These are phyloP conservation scores for Paecilomyces dactylethromorphus DNA, from an alignment of 2,329 filamentous ascomycete genomes.

Conservation along the genomic window DNA sequence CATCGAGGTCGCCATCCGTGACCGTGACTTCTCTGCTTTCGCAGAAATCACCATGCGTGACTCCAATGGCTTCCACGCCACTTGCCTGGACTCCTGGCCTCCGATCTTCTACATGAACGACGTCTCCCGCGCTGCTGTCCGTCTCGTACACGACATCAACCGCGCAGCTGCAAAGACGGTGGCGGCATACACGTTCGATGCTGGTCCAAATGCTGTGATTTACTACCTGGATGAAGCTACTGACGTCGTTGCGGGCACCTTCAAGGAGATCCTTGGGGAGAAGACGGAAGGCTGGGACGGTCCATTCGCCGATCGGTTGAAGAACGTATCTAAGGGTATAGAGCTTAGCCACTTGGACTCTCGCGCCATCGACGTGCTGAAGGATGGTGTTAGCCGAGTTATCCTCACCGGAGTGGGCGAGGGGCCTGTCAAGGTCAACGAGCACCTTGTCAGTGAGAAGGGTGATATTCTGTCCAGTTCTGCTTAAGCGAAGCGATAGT, in stretches of 20 bases:
- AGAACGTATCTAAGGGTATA: conserved; percentile 46
- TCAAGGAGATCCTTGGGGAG: conserved; percentile 69
- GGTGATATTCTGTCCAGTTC: conserved; percentile 42
- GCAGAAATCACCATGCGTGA: conserved; percentile 92
- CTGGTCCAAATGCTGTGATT: conserved; percentile 91
- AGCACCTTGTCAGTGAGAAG: conserved; percentile 65
- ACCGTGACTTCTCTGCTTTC: conserved; percentile 77
- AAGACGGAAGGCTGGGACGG: conserved; percentile 48
- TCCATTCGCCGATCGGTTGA: conserved; percentile 50
- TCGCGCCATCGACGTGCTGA: conserved; percentile 56
- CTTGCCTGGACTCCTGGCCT: conserved; percentile 88
- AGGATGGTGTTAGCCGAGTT: conserved; percentile 76
- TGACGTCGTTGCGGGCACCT: conserved; percentile 65
- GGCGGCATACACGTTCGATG: conserved; percentile 95
- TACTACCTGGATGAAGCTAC: conserved; percentile 85
- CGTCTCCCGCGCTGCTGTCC: conserved; percentile 76
- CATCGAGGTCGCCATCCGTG: conserved; percentile 76
- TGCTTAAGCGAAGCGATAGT: neutral
- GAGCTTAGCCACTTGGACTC: conserved; percentile 54
- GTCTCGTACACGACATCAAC: conserved; percentile 86
- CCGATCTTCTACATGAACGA: conserved; percentile 99
- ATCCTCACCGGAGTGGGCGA: conserved; percentile 90
- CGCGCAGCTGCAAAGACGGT: conserved; percentile 68
- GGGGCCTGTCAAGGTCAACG: conserved; percentile 73
- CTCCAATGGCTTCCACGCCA: conserved; percentile 94